Evolutionary conservation across 805 yeast species (phyloP).

Genomic region (Hagleromyces aurorensis): DNA sequence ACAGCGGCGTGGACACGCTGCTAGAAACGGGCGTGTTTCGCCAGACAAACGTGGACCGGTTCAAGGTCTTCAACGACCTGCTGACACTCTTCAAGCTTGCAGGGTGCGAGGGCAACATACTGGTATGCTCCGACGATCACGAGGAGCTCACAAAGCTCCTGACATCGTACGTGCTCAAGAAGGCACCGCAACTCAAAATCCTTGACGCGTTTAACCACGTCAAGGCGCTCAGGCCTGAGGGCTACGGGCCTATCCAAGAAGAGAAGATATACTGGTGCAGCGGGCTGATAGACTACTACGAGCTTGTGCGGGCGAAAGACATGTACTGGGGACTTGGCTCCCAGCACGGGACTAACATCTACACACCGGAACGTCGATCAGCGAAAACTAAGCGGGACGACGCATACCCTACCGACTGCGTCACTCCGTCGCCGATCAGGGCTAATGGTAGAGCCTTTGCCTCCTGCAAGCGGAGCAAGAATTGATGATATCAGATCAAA

Average conservation of each 20-base stretch:
- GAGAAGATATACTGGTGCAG: constrained; percentile 21
- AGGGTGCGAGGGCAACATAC: constrained; percentile 12
- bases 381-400: too few relatives aligned
- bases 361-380: too few relatives aligned
- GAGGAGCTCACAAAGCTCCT: constrained; percentile 21
- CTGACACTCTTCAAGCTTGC: constrained; percentile 20
- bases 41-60: constrained; percentile 15
- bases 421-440: too few relatives aligned
- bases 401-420: too few relatives aligned
- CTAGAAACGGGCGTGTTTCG: constrained; percentile 10
- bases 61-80: constrained; percentile 25
- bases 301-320: constrained; percentile 15
- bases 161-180: constrained; percentile 21
- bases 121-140: constrained; percentile 23
- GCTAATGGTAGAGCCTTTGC: too few relatives aligned
- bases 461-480: too few relatives aligned
- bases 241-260: constrained; percentile 10
- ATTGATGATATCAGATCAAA: too few relatives aligned
- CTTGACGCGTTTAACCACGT: constrained; percentile 26
- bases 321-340: constrained; percentile 10
- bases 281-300: constrained; percentile 19
- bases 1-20: constrained; percentile 3
- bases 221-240: constrained; percentile 22
- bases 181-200: constrained; percentile 16
- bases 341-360: background rate